These are phyloP conservation scores for Murraya koenigii DNA, from an alignment of 345 rosid species.

Conservation along the genomic window DNA sequence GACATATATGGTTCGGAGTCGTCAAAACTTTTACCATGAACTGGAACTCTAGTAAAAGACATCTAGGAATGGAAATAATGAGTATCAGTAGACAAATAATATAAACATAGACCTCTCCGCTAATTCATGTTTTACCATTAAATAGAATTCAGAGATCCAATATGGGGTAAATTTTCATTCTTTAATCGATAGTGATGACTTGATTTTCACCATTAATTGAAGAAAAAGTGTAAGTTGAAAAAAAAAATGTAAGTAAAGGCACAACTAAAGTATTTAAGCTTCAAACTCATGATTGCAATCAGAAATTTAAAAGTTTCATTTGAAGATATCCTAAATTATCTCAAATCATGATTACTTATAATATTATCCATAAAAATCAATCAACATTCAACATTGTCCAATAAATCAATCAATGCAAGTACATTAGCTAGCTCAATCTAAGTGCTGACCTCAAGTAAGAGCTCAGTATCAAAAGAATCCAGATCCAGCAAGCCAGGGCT, in stretches of 20 bases:
- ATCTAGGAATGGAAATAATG: slow-evolving; percentile 7
- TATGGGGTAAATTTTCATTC: not conserved
- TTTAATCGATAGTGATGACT: not conserved
- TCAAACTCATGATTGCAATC: not conserved
- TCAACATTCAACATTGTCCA: not conserved
- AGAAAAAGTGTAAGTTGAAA: too few species aligned
- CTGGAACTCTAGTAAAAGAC: slow-evolving; percentile 15
- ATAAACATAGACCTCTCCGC: not conserved
- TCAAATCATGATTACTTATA: not conserved
- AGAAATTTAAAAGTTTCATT: not conserved
- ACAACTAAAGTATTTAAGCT: not conserved
- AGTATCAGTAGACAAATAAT: slow-evolving; percentile 5
- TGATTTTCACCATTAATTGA: not conserved
- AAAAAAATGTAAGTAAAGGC: not conserved
- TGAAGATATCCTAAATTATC: not conserved
- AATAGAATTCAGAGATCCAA: not conserved
- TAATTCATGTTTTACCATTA: not conserved
- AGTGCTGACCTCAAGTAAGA: slow-evolving; percentile 40
- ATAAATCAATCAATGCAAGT: not conserved
- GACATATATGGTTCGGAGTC: slow-evolving; percentile 32
- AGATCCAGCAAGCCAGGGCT: slow-evolving; percentile 60
- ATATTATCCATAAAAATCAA: not conserved
- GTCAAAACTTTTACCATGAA: slow-evolving; percentile 29
- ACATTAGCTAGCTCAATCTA: not conserved
- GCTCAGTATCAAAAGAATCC: slow-evolving; percentile 60